These are phyloP conservation scores for Leptodermis oblonga DNA, from an alignment of 257 asterid species.

Conservation along the genomic window DNA sequence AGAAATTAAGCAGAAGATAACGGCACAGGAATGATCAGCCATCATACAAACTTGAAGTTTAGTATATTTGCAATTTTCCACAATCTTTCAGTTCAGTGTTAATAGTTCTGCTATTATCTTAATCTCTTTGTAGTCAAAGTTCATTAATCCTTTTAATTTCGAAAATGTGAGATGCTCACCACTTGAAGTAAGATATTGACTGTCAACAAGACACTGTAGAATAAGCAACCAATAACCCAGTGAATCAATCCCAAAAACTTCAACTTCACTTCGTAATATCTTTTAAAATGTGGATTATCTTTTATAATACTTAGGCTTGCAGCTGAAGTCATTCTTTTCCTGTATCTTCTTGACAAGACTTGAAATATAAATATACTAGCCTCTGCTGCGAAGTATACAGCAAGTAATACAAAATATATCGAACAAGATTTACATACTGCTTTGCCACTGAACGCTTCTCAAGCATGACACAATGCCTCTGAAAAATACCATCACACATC, in stretches of 20 bases:
- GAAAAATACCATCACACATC: slow-evolving; percentile 12
- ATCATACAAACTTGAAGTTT: neutral
- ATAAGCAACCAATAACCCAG: neutral
- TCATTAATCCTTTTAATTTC: too few relatives aligned
- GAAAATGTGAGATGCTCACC: too few relatives aligned
- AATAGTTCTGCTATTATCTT: too few relatives aligned
- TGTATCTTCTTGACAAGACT: neutral
- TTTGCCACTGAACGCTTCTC: slow-evolving; percentile 30
- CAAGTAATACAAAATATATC: neutral
- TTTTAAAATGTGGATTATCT: too few relatives aligned
- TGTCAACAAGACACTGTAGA: neutral
- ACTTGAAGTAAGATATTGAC: too few relatives aligned
- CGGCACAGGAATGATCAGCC: neutral
- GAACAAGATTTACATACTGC: slow-evolving; percentile 36
- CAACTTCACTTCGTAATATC: too few relatives aligned
- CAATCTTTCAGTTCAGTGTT: neutral
- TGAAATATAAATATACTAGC: neutral
- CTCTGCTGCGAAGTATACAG: neutral
- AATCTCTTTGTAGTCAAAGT: too few relatives aligned
- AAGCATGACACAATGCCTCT: slow-evolving; percentile 57
- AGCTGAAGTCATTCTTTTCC: neutral
- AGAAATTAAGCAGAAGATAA: neutral
- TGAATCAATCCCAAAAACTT: too few relatives aligned
- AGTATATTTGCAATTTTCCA: too few relatives aligned
- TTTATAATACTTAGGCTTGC: neutral